These are phyloP conservation scores for Pinus albicaulis DNA, from an alignment of 75 land plant genomes.

Conservation along the genomic window DNA sequence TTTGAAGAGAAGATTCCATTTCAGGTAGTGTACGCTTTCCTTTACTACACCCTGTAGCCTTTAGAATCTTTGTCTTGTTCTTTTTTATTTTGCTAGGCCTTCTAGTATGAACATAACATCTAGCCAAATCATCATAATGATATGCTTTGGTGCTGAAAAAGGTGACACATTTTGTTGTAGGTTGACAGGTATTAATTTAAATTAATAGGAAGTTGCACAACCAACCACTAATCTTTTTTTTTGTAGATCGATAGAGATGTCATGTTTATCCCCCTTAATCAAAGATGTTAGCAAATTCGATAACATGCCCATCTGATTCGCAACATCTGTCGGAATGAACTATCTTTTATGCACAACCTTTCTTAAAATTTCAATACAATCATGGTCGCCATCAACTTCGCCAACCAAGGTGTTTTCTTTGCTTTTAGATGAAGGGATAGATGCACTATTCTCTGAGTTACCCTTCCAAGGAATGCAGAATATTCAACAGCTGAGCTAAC, in stretches of 20 bases:
- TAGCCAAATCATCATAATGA: not conserved
- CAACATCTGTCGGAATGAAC: conserved; percentile 13
- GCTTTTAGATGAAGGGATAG: not conserved
- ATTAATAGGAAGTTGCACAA: not conserved
- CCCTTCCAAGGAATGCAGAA: not conserved
- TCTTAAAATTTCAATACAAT: not conserved
- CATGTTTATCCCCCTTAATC: not conserved
- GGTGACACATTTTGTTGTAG: not conserved
- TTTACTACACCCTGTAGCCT: not conserved
- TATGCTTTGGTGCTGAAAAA: not conserved
- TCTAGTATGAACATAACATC: not conserved
- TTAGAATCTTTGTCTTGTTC: not conserved
- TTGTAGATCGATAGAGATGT: not conserved
- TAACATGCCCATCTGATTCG: conserved; percentile 34
- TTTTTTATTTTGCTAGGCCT: not conserved
- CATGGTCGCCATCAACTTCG: not conserved
- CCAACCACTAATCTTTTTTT: not conserved
- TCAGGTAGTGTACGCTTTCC: not conserved
- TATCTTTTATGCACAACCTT: conserved; percentile 1
- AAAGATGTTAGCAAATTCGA: conserved; percentile 20
- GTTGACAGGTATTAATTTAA: not conserved
- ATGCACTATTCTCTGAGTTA: not conserved
- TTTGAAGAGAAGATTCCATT: not conserved
- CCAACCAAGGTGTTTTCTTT: not conserved
- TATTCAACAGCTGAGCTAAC: not conserved